Evolutionary conservation across 2,329 filamentous ascomycete genomes (phyloP), one percentile per base, ranked within the genome.

Genomic region (Colletotrichum shisoi): DNA sequence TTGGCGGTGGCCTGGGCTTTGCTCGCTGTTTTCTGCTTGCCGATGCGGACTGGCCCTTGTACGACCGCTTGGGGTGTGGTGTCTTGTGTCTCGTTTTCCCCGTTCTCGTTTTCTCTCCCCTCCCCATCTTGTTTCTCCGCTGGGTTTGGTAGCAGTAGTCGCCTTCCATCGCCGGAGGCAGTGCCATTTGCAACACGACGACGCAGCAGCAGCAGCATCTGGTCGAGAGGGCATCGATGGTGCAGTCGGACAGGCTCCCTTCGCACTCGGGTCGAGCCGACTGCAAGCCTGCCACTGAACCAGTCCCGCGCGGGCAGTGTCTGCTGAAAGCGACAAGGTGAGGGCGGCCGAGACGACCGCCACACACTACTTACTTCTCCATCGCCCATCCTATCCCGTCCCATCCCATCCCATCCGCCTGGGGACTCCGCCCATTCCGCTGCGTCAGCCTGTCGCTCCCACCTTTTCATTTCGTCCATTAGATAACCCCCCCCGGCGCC

Each of bases 401-500:
- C 63, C 45, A 62, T 67, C 63, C 62, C 56, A 62, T 67, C 63
- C 56, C 64, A 67, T 64, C 60, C 40, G 53, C 53, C 63, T 67
- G 49, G 61, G 63, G 37, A 68, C 66, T 68, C 66, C 66, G 66
- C 66, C 66, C 62, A 66, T 68, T 68, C 66, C 62, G 62, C 62
- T 68, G 27, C 66, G 66, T 68, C 66, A 68, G 66, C 66, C 62
- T 65, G 62, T 68, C 56, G 56, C 64, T 64, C 64, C 64, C 64
- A 67, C 64, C 53, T 62, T 34, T 63, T 67, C 64, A 63, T 63
- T 61, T 67, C 61, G 64, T 61, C 64, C 61, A 64, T 59, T 67
- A 64, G 64, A 67, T 67, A 67, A 67, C 64, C 61, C 64, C 64
- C 31, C 62, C 64, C 45, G 64, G 64, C 64, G 64, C 64, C 61